Evolutionary conservation across 1,284 basidiomycete genomes (phyloP), one percentile per base, ranked within the genome.

Genomic region (Rhodotorula sp.): DNA sequence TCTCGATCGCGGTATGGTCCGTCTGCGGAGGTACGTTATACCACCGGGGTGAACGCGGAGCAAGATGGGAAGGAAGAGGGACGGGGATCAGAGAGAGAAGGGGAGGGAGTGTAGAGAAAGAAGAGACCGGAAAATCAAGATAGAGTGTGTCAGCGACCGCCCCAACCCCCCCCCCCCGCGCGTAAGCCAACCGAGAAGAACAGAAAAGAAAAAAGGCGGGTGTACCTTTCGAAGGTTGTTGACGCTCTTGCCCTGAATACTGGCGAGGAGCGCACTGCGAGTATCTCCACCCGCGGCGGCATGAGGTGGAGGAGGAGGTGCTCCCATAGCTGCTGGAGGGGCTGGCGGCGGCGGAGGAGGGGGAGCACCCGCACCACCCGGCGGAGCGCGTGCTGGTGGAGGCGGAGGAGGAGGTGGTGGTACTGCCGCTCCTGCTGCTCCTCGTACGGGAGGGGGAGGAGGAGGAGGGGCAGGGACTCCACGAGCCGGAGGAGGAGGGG

Each of bases 141-240:
- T 37, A 6, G 33, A 42, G 37, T 10, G 10, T 42, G 37, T 42
- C 37, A 42, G 37, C 33, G 33, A 4, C 33, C 6, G 33, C 33
- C 6, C 33, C 33, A 7, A 4, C 33, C 4, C 33, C 33, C 33
- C 4, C 33, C 33, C 8, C 4, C 33, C 33, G 33, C 33, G 33
- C 33, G 33, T 33, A 33, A 33, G 8, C 4, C 54, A 53, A 18
- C 26, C 42, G 51, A 46, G 45, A 45, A 30, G 46, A n/a, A 24
- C 4, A 4, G 6, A 22, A 20, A 49, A 51, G 48, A 54, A 42
- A 55, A 30, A 30, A 26, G 20, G 48, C 49, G 0, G 61, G 71
- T 85, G 83, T 12, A 86, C 86, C 82, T 92, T 93, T 75, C 87
- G 86, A 63, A 97, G 84, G 10, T 87, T 84, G 78, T 89, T 86